phyloP scores from a whole-genome alignment of 495 filamentous ascomycete genomes.

The Massariosphaeria phaeospora region DNA sequence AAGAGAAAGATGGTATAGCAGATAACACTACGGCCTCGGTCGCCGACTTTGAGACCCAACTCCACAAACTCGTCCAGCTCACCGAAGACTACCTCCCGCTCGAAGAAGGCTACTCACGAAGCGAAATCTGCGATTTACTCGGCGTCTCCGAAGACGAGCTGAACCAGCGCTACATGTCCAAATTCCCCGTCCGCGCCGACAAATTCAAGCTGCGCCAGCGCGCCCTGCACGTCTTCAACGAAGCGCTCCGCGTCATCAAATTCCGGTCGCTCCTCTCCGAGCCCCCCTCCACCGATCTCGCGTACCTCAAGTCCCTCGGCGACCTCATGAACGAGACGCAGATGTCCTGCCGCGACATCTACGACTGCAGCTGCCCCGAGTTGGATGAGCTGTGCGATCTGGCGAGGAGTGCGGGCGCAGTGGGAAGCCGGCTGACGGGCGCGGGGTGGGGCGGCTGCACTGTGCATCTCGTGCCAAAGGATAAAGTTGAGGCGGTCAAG shows the following conservation, averaged over 20 bases:
- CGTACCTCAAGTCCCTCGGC: conserved; percentile 68
- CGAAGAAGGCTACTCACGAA: conserved; percentile 78
- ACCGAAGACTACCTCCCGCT: conserved; percentile 60
- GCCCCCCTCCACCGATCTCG: conserved; percentile 46
- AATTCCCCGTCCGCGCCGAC: conserved; percentile 82
- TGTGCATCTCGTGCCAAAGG: conserved; percentile 83
- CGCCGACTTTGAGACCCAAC: conserved; percentile 55
- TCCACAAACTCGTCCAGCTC: conserved; percentile 62
- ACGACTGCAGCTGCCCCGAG: conserved; percentile 86
- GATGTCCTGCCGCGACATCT: conserved; percentile 72
- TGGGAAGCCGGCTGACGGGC: conserved; percentile 83
- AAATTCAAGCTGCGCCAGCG: conserved; percentile 83
- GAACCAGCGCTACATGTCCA: conserved; percentile 66
- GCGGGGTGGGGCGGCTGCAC: conserved; percentile 97
- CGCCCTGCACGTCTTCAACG: conserved; percentile 82
- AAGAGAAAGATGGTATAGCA: conserved; percentile 49
- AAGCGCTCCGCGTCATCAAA: conserved; percentile 78
- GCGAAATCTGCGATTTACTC: conserved; percentile 74
- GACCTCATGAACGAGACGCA: conserved; percentile 85
- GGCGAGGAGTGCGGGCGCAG: conserved; percentile 70
- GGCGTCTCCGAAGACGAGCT: conserved; percentile 64
- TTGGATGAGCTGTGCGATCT: conserved; percentile 81
- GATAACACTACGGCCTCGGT: conserved; percentile 42
- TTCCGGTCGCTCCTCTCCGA: conserved; percentile 66
- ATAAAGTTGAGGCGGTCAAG: conserved; percentile 78